Evolutionary conservation across 2,329 filamentous ascomycete species (phyloP).

Genomic region (Diaporthe vaccinii): DNA sequence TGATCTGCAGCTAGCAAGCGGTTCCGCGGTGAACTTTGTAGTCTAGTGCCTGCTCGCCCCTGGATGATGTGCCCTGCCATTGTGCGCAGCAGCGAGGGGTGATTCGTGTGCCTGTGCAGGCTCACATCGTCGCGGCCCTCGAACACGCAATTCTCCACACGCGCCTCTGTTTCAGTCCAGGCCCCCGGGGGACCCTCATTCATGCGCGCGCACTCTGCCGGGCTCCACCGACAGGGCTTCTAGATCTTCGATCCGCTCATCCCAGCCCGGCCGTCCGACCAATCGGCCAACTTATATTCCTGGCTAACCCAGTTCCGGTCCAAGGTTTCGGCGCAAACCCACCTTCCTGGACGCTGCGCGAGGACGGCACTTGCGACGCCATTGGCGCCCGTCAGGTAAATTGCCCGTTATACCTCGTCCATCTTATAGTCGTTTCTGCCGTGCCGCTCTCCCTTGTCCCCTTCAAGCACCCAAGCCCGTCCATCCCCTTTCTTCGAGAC

Average conservation of each 20-base stretch:
- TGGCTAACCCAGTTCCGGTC: slow-evolving; percentile 13
- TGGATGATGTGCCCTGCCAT: slow-evolving; percentile 10
- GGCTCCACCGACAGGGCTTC: slow-evolving; percentile 27
- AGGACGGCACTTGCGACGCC: slow-evolving; percentile 20
- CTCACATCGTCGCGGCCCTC: neutral
- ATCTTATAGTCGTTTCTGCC: neutral
- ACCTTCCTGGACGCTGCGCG: neutral
- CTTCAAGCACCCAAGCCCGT: neutral
- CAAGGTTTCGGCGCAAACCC: slow-evolving; percentile 30
- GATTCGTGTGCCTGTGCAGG: neutral
- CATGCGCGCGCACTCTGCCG: slow-evolving; percentile 26
- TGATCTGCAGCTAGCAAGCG: neutral
- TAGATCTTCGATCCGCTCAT: slow-evolving; percentile 26
- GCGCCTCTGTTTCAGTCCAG: slow-evolving; percentile 20
- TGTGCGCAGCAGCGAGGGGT: neutral
- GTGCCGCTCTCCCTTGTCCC: neutral
- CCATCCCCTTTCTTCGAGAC: slow-evolving; percentile 18
- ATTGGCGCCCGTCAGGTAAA: slow-evolving; percentile 31
- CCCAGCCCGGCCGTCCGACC: neutral
- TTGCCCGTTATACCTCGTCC: slow-evolving; percentile 8
- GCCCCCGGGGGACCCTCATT: slow-evolving; percentile 3
- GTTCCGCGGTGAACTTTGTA: slow-evolving; percentile 1
- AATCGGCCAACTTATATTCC: slow-evolving; percentile 19
- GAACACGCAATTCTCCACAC: slow-evolving; percentile 13
- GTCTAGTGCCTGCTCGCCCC: neutral